Conservation (phyloP, 73 alveolate genomes). For the Paraurostyla sp. region DNA sequence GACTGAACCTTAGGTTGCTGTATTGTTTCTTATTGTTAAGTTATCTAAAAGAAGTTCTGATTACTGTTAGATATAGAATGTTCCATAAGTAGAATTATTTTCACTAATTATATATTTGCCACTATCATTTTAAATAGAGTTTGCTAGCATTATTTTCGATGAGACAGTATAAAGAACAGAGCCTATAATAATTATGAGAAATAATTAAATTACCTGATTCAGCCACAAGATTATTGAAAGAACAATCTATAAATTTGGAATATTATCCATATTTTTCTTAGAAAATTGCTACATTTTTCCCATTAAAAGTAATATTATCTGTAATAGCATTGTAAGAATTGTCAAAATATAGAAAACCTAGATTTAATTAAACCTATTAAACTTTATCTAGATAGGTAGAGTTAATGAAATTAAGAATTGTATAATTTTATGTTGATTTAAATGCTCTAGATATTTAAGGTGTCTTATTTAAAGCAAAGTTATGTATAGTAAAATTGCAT, state of each 20-base stretch:
- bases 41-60: background rate
- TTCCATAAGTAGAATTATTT: slow-evolving; percentile 36
- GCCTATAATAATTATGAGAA: too few relatives aligned
- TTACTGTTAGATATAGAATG: background rate
- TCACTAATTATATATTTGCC: background rate
- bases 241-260: slow-evolving; percentile 34
- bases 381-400: background rate
- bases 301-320: background rate
- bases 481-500: background rate
- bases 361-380: background rate
- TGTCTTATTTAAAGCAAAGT: background rate
- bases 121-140: background rate
- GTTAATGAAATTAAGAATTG: background rate
- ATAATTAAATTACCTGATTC: too few relatives aligned
- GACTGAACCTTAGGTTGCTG: slow-evolving; percentile 13
- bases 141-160: background rate
- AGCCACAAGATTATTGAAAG: background rate
- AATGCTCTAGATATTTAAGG: background rate
- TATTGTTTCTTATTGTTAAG: background rate
- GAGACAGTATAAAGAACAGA: background rate
- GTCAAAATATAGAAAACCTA: background rate
- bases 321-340: background rate
- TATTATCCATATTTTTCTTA: background rate
- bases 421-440: background rate
- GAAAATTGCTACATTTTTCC: background rate